These are phyloP conservation scores for Penicillium aurantiogriseum DNA, from an alignment of 2,329 filamentous ascomycete species.

Conservation along the genomic window DNA sequence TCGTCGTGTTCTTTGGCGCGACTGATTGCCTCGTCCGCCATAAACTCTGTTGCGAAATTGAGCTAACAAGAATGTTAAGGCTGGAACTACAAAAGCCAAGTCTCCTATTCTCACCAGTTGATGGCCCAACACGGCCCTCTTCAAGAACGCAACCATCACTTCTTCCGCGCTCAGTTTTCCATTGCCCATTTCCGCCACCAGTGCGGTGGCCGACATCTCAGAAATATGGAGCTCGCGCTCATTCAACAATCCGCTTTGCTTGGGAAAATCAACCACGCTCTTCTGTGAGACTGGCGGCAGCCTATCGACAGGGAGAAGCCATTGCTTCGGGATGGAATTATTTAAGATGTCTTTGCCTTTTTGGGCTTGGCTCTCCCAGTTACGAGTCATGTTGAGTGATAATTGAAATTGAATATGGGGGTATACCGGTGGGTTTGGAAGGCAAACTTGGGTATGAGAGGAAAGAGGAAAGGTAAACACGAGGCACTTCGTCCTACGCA, in stretches of 20 bases:
- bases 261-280: conserved; percentile 33
- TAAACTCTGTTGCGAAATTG: conserved; percentile 41
- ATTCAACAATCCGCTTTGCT: conserved; percentile 50
- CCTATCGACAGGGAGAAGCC: conserved; percentile 31
- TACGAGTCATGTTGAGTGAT: conserved; percentile 19
- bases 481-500: neutral
- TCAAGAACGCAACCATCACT: conserved; percentile 35
- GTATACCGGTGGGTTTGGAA: neutral
- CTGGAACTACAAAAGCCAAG: neutral
- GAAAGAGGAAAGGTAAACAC: neutral
- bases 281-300: conserved; percentile 30
- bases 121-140: conserved; percentile 35
- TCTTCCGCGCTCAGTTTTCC: conserved; percentile 33
- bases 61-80: conserved; percentile 19
- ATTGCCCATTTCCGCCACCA: conserved; percentile 29
- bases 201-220: conserved; percentile 38
- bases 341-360: conserved; percentile 35
- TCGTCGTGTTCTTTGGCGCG: conserved; percentile 35
- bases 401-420: neutral
- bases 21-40: conserved; percentile 36
- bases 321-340: conserved; percentile 37
- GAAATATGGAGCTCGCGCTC: conserved; percentile 54
- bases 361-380: conserved; percentile 35
- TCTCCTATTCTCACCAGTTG: conserved; percentile 27
- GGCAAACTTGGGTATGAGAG: neutral